These are phyloP conservation scores for Apiospora phragmitis DNA, from an alignment of 2,329 filamentous ascomycete species.

Conservation along the genomic window DNA sequence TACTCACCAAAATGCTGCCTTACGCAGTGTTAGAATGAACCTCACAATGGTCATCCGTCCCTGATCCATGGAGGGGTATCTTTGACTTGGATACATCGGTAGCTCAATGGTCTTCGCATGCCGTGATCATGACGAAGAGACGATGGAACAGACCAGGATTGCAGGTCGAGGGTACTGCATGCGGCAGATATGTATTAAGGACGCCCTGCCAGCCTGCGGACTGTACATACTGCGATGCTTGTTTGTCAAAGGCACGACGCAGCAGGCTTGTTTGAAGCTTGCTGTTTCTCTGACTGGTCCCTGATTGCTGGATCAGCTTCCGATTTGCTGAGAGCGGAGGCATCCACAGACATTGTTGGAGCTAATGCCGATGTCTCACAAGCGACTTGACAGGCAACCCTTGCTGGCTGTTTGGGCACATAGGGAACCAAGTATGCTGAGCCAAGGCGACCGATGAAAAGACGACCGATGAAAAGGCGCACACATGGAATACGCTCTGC, in stretches of 20 bases:
- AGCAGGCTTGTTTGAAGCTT: not conserved
- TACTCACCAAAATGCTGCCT: not conserved
- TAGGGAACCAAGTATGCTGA: not conserved
- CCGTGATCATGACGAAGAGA: not conserved
- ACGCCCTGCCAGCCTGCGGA: not conserved
- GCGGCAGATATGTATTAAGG: not conserved
- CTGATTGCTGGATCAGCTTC: constrained; percentile 3
- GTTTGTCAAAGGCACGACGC: not conserved
- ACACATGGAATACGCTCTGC: not conserved
- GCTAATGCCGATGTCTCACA: not conserved
- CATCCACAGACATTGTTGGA: not conserved
- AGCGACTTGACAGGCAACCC: not conserved
- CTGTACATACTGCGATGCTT: not conserved
- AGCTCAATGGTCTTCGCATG: not conserved
- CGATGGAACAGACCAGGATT: not conserved
- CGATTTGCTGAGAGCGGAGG: not conserved
- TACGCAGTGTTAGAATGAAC: not conserved
- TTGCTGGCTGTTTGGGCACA: not conserved
- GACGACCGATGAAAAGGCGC: not conserved
- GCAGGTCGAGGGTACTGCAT: not conserved
- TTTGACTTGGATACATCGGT: not conserved
- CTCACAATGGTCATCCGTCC: not conserved
- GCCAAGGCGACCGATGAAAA: not conserved
- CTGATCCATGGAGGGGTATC: not conserved
- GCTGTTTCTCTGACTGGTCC: constrained; percentile 4